Conservation (phyloP, 257 asterid species). For the Penstemon barbatus region DNA sequence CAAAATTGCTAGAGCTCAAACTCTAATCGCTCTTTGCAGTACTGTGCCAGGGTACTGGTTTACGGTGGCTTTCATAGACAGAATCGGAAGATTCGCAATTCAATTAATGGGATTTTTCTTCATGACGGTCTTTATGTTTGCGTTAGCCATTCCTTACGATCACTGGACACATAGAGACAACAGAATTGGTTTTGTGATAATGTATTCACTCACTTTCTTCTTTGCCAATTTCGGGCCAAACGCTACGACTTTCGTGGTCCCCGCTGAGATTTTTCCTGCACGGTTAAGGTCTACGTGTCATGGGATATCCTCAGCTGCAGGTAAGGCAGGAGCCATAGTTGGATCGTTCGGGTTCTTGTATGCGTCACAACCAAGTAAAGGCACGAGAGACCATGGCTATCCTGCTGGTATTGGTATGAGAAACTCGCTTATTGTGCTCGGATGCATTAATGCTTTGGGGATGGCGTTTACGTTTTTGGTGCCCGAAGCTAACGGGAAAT, state of each 20-base stretch:
- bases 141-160: constrained; percentile 45
- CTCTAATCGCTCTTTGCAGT: constrained; percentile 46
- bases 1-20: constrained; percentile 41
- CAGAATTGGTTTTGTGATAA: constrained; percentile 41
- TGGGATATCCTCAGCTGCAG: constrained; percentile 49
- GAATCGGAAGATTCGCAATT: constrained; percentile 41
- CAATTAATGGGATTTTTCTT: constrained; percentile 53
- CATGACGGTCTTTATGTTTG: constrained; percentile 58
- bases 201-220: constrained; percentile 48
- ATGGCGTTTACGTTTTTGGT: constrained; percentile 36
- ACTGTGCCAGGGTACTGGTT: constrained; percentile 61
- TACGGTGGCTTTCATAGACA: constrained; percentile 44
- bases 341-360: constrained; percentile 47
- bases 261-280: constrained; percentile 49
- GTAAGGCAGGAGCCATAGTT: constrained; percentile 46
- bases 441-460: constrained; percentile 33
- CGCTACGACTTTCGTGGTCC: constrained; percentile 49
- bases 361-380: constrained; percentile 33
- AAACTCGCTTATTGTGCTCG: constrained; percentile 37
- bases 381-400: constrained; percentile 29
- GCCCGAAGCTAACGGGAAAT: constrained; percentile 42
- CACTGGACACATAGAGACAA: constrained; percentile 37
- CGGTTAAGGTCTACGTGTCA: constrained; percentile 50
- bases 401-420: constrained; percentile 42
- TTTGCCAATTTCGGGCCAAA: constrained; percentile 51